Conservation (phyloP, 352 stramenopile species). For the Halophytophthora batemanensis region DNA sequence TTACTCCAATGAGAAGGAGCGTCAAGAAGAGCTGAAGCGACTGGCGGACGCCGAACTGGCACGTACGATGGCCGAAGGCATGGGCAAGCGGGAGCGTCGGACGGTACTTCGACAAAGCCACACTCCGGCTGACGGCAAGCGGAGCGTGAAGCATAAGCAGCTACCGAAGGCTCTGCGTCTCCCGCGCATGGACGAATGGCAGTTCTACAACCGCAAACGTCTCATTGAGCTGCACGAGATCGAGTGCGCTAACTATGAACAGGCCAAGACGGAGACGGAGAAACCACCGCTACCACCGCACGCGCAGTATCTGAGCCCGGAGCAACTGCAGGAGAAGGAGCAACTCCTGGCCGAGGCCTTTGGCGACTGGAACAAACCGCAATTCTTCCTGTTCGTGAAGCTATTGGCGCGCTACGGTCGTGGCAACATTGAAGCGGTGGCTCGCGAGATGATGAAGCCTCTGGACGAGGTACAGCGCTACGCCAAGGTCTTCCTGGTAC, state of each 20-base stretch:
- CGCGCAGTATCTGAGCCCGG: conserved; percentile 77
- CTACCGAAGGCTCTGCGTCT: conserved; percentile 76
- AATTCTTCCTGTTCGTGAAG: conserved; percentile 87
- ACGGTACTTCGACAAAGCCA: conserved; percentile 72
- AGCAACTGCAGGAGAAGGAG: conserved; percentile 91
- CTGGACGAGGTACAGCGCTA: conserved; percentile 75
- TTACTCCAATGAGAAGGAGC: conserved; percentile 92
- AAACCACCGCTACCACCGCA: conserved; percentile 72
- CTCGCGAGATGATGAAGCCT: conserved; percentile 81
- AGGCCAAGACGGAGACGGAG: conserved; percentile 70
- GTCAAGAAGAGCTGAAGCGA: conserved; percentile 82
- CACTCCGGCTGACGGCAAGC: conserved; percentile 41
- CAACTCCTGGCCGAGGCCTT: conserved; percentile 85
- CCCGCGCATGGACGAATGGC: conserved; percentile 85
- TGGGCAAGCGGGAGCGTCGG: conserved; percentile 81
- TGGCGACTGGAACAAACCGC: conserved; percentile 85
- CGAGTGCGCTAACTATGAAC: conserved; percentile 75
- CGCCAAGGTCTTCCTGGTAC: conserved; percentile 58
- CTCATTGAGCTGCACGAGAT: conserved; percentile 83
- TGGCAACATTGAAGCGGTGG: conserved; percentile 69
- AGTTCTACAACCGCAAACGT: conserved; percentile 84
- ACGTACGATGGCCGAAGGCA: conserved; percentile 69
- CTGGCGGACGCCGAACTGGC: conserved; percentile 82
- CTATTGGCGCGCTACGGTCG: conserved; percentile 76
- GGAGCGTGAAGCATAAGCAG: conserved; percentile 69